These are phyloP conservation scores for Trichosanthes truncata DNA, from an alignment of 306 rosid species.

Conservation along the genomic window DNA sequence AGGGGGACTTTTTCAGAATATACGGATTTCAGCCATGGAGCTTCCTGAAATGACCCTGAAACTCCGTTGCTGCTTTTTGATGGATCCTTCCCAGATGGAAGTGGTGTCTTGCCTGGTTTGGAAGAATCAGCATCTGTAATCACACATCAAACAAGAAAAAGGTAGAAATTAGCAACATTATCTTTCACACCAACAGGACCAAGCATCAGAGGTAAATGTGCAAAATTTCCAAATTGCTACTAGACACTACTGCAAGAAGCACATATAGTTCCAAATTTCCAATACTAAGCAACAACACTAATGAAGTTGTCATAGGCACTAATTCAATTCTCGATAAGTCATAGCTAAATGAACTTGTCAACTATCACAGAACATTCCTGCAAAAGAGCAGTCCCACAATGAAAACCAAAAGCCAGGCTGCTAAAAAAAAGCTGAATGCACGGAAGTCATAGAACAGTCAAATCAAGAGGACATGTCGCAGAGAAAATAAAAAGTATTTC, in stretches of 20 bases:
- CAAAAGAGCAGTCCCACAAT: not conserved
- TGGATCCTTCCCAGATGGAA: constrained; percentile 46
- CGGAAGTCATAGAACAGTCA: not conserved
- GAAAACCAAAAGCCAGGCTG: not conserved
- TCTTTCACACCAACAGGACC: not conserved
- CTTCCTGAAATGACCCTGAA: constrained; percentile 73
- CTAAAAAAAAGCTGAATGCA: not conserved
- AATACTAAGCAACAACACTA: not conserved
- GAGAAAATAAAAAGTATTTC: not conserved
- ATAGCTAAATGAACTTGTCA: not conserved
- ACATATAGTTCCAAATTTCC: not conserved
- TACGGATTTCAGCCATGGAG: constrained; percentile 62
- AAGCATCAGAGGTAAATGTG: not conserved
- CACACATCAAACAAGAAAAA: constrained; percentile 7
- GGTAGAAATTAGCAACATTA: constrained; percentile 15
- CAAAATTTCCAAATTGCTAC: not conserved
- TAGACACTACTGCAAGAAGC: not conserved
- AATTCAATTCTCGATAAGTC: not conserved
- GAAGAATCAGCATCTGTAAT: constrained; percentile 68
- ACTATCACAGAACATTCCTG: not conserved
- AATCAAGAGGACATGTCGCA: not conserved
- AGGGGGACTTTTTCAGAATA: constrained; percentile 51
- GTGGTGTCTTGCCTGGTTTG: constrained; percentile 35
- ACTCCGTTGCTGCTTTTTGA: constrained; percentile 44
- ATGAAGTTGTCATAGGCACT: not conserved